Percentiles rank a stretch among this genome's conserved stretches.
Conservation (phyloP, 179 eudicot species). For the Gypsophila paniculata region DNA sequence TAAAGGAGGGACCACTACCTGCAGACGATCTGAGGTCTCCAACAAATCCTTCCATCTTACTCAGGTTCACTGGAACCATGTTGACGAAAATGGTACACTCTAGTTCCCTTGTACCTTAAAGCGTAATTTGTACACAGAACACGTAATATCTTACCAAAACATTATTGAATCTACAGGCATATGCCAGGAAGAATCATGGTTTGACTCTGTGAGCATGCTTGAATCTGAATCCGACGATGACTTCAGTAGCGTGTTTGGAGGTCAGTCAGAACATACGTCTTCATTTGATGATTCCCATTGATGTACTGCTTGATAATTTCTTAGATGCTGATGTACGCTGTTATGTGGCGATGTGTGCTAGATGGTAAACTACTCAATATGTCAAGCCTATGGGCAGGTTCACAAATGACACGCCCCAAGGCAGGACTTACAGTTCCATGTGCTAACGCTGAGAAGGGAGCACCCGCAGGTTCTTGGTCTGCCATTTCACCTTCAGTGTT, state of each 20-base stretch:
- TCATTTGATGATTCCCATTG: background rate
- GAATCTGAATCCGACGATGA: slow-evolving; percentile 84
- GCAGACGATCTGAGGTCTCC: slow-evolving; percentile 48
- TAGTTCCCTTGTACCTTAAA: background rate
- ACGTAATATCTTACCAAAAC: background rate
- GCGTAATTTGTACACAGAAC: background rate
- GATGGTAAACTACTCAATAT: slow-evolving; percentile 30
- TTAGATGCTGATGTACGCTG: slow-evolving; percentile 16
- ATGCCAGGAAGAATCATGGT: slow-evolving; percentile 76
- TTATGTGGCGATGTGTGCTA: slow-evolving; percentile 10
- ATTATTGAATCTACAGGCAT: slow-evolving; percentile 33
- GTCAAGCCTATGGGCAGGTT: slow-evolving; percentile 44
- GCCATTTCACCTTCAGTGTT: slow-evolving; percentile 56
- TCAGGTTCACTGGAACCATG: slow-evolving; percentile 44
- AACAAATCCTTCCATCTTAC: slow-evolving; percentile 42
- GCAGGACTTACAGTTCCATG: slow-evolving; percentile 56
- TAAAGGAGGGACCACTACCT: slow-evolving; percentile 41
- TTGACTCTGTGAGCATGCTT: slow-evolving; percentile 61
- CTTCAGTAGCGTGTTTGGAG: slow-evolving; percentile 64
- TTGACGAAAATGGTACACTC: slow-evolving; percentile 44
- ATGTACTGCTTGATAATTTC: background rate
- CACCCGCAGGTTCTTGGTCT: slow-evolving; percentile 52
- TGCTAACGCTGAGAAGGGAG: slow-evolving; percentile 41
- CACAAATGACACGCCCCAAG: slow-evolving; percentile 42
- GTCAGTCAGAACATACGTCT: slow-evolving; percentile 23